A percentile compares a stretch with the other conserved stretches of the same genome.
phyloP scores from a whole-genome alignment of 2,329 filamentous ascomycete species.

The Fusarium hostae region DNA sequence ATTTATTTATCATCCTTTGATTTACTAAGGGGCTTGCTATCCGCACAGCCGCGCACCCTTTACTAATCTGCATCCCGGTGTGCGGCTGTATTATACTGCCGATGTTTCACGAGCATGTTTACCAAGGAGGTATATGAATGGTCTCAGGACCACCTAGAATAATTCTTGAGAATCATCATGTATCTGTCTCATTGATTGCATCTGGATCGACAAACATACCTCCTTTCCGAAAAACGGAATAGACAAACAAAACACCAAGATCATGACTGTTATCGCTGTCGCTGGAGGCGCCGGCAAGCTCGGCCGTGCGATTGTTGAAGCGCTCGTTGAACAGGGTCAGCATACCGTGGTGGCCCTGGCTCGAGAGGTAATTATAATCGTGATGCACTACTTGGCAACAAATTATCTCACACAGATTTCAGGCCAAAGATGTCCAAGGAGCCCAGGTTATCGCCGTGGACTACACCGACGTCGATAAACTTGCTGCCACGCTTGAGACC shows the following conservation, averaged over 20 bases:
- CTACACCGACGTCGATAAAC: not conserved
- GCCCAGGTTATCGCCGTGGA: not conserved
- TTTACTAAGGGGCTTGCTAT: not conserved
- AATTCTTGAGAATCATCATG: accelerated
- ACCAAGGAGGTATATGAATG: not conserved
- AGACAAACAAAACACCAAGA: not conserved
- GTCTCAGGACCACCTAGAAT: not conserved
- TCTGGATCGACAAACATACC: too few species aligned
- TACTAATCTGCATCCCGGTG: not conserved
- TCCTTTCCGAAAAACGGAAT: accelerated
- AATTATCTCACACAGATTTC: not conserved
- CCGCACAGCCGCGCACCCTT: not conserved
- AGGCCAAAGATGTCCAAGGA: not conserved
- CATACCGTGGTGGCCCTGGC: not conserved
- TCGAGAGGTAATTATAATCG: not conserved
- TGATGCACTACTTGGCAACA: not conserved
- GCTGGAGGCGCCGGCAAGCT: not conserved
- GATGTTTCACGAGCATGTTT: too few species aligned
- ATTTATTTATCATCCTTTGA: not conserved
- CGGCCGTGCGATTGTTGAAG: not conserved
- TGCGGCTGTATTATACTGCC: not conserved
- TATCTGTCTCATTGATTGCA: accelerated
- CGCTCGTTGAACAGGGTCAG: not conserved
- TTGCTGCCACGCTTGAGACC: not conserved
- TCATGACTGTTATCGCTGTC: not conserved